Conservation (phyloP, 1,284 basidiomycete species). For the Vanrija sp. region DNA sequence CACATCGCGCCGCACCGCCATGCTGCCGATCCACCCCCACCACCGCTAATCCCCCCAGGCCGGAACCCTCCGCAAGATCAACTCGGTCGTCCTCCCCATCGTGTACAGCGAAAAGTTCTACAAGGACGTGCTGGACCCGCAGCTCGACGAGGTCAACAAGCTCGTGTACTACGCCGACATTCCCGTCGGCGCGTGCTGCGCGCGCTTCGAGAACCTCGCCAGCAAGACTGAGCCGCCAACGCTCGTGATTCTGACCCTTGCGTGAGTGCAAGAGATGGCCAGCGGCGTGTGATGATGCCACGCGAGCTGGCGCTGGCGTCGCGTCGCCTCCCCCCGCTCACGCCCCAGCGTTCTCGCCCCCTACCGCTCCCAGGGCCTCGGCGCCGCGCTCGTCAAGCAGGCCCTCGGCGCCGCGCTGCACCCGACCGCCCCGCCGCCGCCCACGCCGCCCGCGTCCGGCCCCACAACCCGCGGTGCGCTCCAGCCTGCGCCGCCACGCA, state of each 20-base stretch:
- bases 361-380: slow-evolving; percentile 45
- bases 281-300: too few species aligned
- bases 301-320: too few species aligned
- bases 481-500: slow-evolving; percentile 28
- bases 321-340: too few species aligned
- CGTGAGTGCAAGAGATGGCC: slow-evolving; percentile 20
- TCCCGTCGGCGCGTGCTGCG: slow-evolving; percentile 46
- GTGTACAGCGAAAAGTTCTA: slow-evolving; percentile 41
- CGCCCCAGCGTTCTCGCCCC: slow-evolving; percentile 40
- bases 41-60: slow-evolving; percentile 24
- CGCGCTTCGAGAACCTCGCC: slow-evolving; percentile 32
- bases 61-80: slow-evolving; percentile 45
- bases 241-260: slow-evolving; percentile 43
- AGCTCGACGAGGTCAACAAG: slow-evolving; percentile 48
- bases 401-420: slow-evolving; percentile 36
- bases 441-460: slow-evolving; percentile 33
- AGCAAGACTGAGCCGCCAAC: slow-evolving; percentile 30
- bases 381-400: slow-evolving; percentile 38
- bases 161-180: slow-evolving; percentile 50
- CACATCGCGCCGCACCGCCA: too few species aligned
- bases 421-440: slow-evolving; percentile 40
- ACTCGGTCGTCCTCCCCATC: slow-evolving; percentile 45
- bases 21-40: too few species aligned
- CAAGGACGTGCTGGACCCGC: slow-evolving; percentile 40
- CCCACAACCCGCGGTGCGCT: slow-evolving; percentile 33